These are phyloP conservation scores for Pyrrhoderma lamaoense DNA, from an alignment of 1,284 basidiomycete species.

Conservation along the genomic window DNA sequence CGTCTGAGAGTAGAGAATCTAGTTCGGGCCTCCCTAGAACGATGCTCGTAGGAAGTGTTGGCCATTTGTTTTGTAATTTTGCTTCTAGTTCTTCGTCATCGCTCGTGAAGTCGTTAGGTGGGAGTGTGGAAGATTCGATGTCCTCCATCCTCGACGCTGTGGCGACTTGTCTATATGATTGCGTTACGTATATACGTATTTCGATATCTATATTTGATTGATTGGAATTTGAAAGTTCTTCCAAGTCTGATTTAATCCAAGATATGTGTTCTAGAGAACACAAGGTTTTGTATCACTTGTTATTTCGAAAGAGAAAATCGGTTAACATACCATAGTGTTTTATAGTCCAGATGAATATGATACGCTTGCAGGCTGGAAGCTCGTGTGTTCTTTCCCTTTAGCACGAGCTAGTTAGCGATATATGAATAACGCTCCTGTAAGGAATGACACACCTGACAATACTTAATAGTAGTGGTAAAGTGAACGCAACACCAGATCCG, in stretches of 20 bases:
- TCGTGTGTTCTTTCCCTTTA: neutral
- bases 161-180: no score
- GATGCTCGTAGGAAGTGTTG: neutral
- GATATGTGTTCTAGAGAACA: slow-evolving; percentile 24
- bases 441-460: slow-evolving; percentile 27
- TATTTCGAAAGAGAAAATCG: neutral
- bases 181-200: neutral
- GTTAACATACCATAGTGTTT: slow-evolving; percentile 26
- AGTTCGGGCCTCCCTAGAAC: neutral
- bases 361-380: slow-evolving; percentile 22
- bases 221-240: neutral
- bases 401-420: no score
- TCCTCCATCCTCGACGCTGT: no score
- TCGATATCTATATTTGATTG: slow-evolving; percentile 1
- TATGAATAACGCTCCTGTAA: no score
- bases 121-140: no score
- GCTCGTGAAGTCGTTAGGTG: no score
- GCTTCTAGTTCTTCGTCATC: no score
- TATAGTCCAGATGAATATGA: slow-evolving; percentile 31
- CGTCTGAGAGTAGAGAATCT: no score
- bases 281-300: neutral
- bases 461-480: slow-evolving; percentile 29
- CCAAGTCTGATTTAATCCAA: slow-evolving; percentile 28
- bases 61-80: neutral
- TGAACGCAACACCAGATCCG: slow-evolving; percentile 33